Evolutionary conservation across 2,329 filamentous ascomycete species (phyloP), one percentile per base, ranked within the genome.

Genomic region (Penicillium sp.): DNA sequence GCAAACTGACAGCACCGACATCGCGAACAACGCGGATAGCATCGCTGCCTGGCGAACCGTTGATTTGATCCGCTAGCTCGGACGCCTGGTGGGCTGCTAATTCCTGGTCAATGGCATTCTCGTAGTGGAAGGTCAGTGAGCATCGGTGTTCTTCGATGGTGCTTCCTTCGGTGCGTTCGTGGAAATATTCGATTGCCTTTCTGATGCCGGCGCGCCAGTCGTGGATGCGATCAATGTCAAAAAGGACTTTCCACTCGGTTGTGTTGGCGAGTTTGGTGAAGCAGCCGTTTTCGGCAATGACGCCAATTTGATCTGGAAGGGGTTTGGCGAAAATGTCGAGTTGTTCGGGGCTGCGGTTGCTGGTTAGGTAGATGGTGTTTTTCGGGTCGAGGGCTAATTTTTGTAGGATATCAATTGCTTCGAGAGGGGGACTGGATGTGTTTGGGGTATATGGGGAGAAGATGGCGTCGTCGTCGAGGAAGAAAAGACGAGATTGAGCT

Each of bases 211-310:
- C 84, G 75, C 95, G 95, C 93, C 93, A 97, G 19, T 84, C 82
- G 30, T 83, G 81, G 64, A 92, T 89, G 68, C 89, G 85, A 7
- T 87, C 83, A 0, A 86, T 82, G 72, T 96, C 88, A 2, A 91
- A 86, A 77, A 96, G 89, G 60, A 89, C 86, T 4, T 84, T 86
- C 94, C 94, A 98, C 28, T 85, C 82, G 24, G 84, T 82, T 13
- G 81, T 83, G 26, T 86, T 85, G 54, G 85, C 86, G 63, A 90
- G 85, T 69, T 89, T 91, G 58, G 96, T 81, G 79, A 95, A 97
- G 75, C 91, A 96, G 3, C 94, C 94, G 65, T 96, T 97, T 78
- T 97, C 94, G 0, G 93, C 93, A 67, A 97, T 95, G 10, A 97
- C 83, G 3, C 94, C 94, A 4, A 97, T 81, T 63, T 89, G 89